Percentiles rank a stretch among this genome's conserved stretches.
These are phyloP conservation scores for Phytophthora brassicae DNA, from an alignment of 352 stramenopile species.

Conservation along the genomic window DNA sequence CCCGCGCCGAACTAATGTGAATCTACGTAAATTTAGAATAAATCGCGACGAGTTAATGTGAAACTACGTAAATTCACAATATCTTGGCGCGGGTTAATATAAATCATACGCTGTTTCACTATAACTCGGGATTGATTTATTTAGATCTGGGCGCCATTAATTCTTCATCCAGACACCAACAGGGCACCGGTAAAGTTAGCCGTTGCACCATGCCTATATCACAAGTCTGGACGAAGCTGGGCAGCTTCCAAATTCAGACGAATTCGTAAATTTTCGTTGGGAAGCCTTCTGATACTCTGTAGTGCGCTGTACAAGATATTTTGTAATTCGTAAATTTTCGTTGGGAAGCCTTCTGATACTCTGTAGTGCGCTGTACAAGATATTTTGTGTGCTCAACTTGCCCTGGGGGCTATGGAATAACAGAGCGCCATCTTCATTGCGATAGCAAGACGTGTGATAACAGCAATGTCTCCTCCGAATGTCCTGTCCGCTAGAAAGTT, in stretches of 20 bases:
- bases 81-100: too few species aligned
- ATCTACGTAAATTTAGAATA: too few species aligned
- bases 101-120: too few species aligned
- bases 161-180: background rate
- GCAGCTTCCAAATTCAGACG: background rate
- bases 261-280: background rate
- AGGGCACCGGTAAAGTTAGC: background rate
- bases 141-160: background rate
- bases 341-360: conserved; percentile 1
- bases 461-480: background rate
- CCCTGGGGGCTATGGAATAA: background rate
- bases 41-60: background rate
- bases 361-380: background rate
- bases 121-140: too few species aligned
- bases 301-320: background rate
- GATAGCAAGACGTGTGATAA: background rate
- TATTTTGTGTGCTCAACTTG: too few species aligned
- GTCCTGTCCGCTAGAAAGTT: background rate
- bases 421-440: background rate
- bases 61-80: too few species aligned
- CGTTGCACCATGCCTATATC: background rate
- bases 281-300: background rate
- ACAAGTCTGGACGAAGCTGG: background rate
- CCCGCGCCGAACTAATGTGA: too few species aligned
- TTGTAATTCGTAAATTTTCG: background rate